Evolutionary conservation across 2,329 filamentous ascomycete genomes (phyloP), one percentile per base, ranked within the genome.

Genomic region (Sporothrix variecibatus): DNA sequence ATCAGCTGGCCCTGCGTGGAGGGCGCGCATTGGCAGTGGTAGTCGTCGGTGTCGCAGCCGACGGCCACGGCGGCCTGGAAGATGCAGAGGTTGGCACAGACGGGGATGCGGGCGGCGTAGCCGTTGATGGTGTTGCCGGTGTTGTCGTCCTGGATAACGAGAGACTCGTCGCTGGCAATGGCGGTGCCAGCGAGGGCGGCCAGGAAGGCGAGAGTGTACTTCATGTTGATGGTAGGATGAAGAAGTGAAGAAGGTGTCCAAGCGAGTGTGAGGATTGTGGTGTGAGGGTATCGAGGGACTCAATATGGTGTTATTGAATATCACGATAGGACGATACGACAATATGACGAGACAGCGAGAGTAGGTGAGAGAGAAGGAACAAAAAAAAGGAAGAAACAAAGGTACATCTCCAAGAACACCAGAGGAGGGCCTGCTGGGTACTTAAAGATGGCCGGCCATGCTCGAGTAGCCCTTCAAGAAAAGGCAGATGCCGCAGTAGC

Each of bases 81-180:
- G 49, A 78, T 26, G 72, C 77, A 78, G 31, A 73, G 40, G 46
- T 73, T 65, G 34, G 76, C 76, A 71, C 77, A 78, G 23, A 72
- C 70, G 60, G 77, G 77, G 67, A 77, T 43, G 71, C 75, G 74
- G 83, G 84, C 75, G 81, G 82, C 51, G 84, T 87, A 75, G 85
- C 87, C 74, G 76, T 79, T 26, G 83, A 83, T 38, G 81, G 81
- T 69, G 83, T 74, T 72, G 70, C 53, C 40, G 64, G 31, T 49
- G 72, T 5, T 26, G 51, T 74, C 40, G 71, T 53, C 20, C 23
- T 72, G 71, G 71, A 73, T 53, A n/a, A 71, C 17, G 26, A 74
- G 64, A 34, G 46, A 71, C 40, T 62, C 72, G 65, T 53, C 64
- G 49, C 20, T 9, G 46, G 64, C 40, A 1, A 46, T 23, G 5